Percentiles rank a stretch among this genome's conserved stretches.
These are phyloP conservation scores for Plasmodiophora brassicae DNA, from an alignment of 208 protist species.

Conservation along the genomic window DNA sequence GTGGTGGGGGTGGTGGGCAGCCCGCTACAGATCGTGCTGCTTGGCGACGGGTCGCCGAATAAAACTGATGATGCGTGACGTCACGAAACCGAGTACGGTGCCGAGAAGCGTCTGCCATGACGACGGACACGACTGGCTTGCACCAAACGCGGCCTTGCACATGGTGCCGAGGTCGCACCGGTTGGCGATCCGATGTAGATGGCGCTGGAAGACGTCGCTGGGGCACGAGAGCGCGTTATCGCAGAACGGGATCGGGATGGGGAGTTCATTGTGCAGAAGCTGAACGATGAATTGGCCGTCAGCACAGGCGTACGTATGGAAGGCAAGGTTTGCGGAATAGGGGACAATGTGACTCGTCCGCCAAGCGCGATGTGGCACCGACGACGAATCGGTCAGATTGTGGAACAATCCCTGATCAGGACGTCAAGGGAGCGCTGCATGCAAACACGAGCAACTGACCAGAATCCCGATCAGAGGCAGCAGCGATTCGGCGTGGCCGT, in stretches of 20 bases:
- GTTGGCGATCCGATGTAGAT: no score
- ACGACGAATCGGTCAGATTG: background rate
- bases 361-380: background rate
- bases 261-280: background rate
- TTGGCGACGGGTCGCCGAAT: no score
- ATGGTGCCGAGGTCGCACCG: no score
- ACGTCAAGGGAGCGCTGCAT: background rate
- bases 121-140: no score
- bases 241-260: background rate
- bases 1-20: no score
- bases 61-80: no score
- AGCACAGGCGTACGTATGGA: background rate
- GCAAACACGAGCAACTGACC: background rate
- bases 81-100: no score
- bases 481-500: background rate
- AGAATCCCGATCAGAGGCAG: background rate
- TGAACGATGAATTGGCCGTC: background rate
- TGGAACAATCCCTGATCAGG: background rate
- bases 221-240: no score
- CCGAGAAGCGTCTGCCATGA: no score
- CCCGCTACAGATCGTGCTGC: no score
- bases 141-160: no score
- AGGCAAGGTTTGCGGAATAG: background rate
- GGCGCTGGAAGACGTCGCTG: no score
- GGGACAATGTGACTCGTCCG: background rate